Conservation (phyloP, 1,284 basidiomycete species). For the Microbotryomycetes sp. region DNA sequence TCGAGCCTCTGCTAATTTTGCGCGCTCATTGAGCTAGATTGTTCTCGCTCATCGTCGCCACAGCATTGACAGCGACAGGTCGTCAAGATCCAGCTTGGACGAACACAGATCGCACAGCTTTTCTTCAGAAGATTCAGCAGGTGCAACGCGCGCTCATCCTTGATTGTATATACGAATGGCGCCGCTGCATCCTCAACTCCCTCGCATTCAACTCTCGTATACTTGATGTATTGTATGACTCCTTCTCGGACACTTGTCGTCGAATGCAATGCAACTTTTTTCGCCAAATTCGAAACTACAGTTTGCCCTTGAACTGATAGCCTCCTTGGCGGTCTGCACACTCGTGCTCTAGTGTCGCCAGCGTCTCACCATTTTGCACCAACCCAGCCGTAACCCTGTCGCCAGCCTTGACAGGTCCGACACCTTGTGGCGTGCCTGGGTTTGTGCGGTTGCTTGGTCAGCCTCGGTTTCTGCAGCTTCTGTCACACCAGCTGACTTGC, state of each 20-base stretch:
- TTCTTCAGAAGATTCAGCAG: background rate
- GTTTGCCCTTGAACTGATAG: background rate
- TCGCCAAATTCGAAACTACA: background rate
- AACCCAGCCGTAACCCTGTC: background rate
- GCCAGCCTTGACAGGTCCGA: background rate
- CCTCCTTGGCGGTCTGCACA: background rate
- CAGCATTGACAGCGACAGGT: background rate
- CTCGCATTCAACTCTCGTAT: no score
- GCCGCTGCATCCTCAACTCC: no score
- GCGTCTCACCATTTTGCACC: background rate
- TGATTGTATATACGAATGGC: no score
- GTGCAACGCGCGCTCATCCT: no score
- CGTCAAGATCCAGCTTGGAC: background rate
- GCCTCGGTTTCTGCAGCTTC: background rate
- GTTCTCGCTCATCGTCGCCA: conserved; percentile 6
- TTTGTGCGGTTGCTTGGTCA: background rate
- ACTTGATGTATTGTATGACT: background rate
- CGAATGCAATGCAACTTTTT: background rate
- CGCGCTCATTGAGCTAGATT: conserved; percentile 1
- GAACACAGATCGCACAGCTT: background rate
- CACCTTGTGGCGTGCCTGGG: background rate
- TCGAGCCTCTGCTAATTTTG: background rate
- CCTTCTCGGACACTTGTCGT: background rate
- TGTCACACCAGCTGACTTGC: conserved; percentile 17
- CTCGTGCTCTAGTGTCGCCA: background rate